These are phyloP conservation scores for Geoglossum glabrum DNA, from an alignment of 495 filamentous ascomycete genomes.

Conservation along the genomic window DNA sequence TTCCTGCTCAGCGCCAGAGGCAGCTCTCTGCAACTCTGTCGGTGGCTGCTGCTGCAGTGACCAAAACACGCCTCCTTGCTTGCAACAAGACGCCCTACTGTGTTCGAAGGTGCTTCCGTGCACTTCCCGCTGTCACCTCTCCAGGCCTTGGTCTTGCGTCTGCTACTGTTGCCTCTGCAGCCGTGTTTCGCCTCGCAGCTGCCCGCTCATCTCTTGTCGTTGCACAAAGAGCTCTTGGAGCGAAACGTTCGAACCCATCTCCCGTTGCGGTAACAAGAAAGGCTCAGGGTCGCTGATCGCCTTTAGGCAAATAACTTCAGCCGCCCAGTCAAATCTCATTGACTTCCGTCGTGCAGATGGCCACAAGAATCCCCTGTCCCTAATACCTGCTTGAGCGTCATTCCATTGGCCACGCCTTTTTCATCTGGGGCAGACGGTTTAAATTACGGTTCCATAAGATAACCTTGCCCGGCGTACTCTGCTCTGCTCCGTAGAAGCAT, in stretches of 20 bases:
- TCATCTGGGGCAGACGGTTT: not conserved
- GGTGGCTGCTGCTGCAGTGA: not conserved
- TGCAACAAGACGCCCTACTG: not conserved
- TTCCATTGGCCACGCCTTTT: not conserved
- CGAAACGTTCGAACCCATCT: not conserved
- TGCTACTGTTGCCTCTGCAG: not conserved
- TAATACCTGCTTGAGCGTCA: not conserved
- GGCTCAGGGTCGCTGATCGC: not conserved
- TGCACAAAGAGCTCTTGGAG: not conserved
- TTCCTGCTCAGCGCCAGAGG: too few species aligned
- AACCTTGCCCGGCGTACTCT: not conserved
- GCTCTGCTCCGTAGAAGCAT: not conserved
- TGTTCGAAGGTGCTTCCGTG: not conserved
- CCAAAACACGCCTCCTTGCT: not conserved
- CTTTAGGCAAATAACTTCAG: not conserved
- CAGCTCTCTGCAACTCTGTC: not conserved
- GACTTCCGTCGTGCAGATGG: slow-evolving; percentile 1
- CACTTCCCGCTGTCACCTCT: not conserved
- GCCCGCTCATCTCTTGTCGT: not conserved
- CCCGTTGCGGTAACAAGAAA: not conserved
- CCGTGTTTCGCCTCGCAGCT: not conserved
- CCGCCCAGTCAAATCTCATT: slow-evolving; percentile 2
- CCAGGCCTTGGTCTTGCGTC: not conserved
- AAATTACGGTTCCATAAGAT: slow-evolving; percentile 1
- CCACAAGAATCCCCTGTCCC: not conserved